Evolutionary conservation across 257 asterid species (phyloP).

Genomic region (Solanum sparsipilum): DNA sequence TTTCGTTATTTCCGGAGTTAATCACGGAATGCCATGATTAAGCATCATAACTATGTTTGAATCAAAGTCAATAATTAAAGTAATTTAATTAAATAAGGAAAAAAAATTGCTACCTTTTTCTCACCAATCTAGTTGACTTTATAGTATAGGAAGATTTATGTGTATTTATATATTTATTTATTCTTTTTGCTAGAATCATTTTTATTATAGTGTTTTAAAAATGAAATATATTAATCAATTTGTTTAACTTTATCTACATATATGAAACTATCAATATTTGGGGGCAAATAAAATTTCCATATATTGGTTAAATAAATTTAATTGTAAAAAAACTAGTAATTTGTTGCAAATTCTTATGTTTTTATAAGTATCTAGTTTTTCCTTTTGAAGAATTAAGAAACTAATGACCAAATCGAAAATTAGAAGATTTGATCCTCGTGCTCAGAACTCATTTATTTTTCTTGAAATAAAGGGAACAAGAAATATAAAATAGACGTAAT

Average conservation of each 20-base stretch:
- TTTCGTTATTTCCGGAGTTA: slow-evolving; percentile 42
- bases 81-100: background rate
- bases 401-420: too few species aligned
- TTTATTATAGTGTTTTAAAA: background rate
- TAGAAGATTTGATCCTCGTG: background rate
- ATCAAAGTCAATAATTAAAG: background rate
- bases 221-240: background rate
- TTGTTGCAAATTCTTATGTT: background rate
- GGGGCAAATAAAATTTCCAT: background rate
- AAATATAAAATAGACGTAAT: background rate
- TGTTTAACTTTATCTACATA: background rate
- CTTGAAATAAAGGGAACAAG: background rate
- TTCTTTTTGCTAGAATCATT: background rate
- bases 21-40: slow-evolving; percentile 15
- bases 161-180: background rate
- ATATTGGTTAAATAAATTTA: background rate
- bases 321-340: background rate
- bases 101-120: slow-evolving; percentile 3
- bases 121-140: slow-evolving; percentile 33
- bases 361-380: background rate
- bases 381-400: too few species aligned
- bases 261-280: background rate
- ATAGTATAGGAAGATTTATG: background rate
- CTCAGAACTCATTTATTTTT: background rate
- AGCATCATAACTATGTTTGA: background rate